Evolutionary conservation across 1,139 yeast species (phyloP).

Genomic region (Scheffersomyces illinoinensis): DNA sequence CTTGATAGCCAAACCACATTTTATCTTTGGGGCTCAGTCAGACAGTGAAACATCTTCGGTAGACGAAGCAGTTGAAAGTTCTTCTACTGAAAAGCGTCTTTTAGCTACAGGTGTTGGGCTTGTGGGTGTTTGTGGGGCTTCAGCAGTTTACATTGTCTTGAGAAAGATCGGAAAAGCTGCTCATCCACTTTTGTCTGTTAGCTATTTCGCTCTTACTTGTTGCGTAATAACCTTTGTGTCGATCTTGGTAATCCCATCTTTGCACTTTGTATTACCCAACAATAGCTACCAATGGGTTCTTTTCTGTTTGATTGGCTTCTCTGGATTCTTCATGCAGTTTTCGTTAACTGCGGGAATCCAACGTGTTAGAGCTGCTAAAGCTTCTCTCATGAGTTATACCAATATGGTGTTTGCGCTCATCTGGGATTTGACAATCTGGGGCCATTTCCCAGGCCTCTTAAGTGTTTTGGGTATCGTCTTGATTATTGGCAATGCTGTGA

Average conservation of each 20-base stretch:
- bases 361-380: conserved; percentile 76
- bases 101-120: conserved; percentile 67
- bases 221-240: conserved; percentile 56
- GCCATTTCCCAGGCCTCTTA: conserved; percentile 69
- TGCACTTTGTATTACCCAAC: conserved; percentile 62
- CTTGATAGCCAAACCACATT: conserved; percentile 80
- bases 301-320: conserved; percentile 61
- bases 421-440: conserved; percentile 74
- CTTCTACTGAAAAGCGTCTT: conserved; percentile 41
- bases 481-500: conserved; percentile 65
- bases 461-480: conserved; percentile 69
- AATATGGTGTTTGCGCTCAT: conserved; percentile 78
- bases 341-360: conserved; percentile 82
- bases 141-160: conserved; percentile 68
- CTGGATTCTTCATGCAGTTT: conserved; percentile 83
- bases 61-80: conserved; percentile 38
- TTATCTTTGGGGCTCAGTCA: conserved; percentile 54
- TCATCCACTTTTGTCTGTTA: conserved; percentile 78
- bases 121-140: conserved; percentile 70
- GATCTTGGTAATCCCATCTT: conserved; percentile 56
- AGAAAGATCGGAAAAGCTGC: conserved; percentile 75
- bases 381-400: conserved; percentile 72
- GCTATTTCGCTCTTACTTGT: conserved; percentile 69
- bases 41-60: conserved; percentile 26
- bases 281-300: conserved; percentile 64